phyloP scores from a whole-genome alignment of 2,329 filamentous ascomycete species.

The Fusarium sp. region DNA sequence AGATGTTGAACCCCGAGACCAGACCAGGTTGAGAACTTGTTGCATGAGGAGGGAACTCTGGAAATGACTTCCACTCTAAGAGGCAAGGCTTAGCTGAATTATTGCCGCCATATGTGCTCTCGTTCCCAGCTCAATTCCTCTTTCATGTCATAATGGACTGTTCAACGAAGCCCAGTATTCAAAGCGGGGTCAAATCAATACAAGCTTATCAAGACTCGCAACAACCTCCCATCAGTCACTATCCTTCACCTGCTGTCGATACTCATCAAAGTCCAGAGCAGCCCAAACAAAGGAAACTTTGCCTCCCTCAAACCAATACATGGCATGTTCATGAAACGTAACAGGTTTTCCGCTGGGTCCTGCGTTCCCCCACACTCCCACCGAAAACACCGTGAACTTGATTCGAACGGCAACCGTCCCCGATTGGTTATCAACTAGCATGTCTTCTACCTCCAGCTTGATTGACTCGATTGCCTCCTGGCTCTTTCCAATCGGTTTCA shows the following conservation, averaged over 20 bases:
- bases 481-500: conserved; percentile 13
- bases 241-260: conserved; percentile 5
- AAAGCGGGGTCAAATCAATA: no score
- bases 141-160: no score
- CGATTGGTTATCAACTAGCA: not conserved
- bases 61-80: not conserved
- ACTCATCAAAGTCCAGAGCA: conserved; percentile 21
- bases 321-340: conserved; percentile 35
- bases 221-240: not conserved
- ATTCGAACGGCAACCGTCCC: conserved; percentile 16
- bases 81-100: not conserved
- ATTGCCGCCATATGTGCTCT: no score
- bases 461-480: conserved; percentile 5
- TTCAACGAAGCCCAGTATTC: not conserved
- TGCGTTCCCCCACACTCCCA: not conserved
- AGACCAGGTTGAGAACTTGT: not conserved
- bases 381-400: conserved; percentile 24
- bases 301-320: conserved; percentile 25
- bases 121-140: no score
- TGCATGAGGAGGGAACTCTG: fast-evolving
- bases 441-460: conserved; percentile 18
- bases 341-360: conserved; percentile 12
- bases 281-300: conserved; percentile 33
- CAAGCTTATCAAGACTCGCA: not conserved
- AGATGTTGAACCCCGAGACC: no score